These are phyloP conservation scores for Claviceps africana DNA, from an alignment of 2,329 filamentous ascomycete species.

Conservation along the genomic window DNA sequence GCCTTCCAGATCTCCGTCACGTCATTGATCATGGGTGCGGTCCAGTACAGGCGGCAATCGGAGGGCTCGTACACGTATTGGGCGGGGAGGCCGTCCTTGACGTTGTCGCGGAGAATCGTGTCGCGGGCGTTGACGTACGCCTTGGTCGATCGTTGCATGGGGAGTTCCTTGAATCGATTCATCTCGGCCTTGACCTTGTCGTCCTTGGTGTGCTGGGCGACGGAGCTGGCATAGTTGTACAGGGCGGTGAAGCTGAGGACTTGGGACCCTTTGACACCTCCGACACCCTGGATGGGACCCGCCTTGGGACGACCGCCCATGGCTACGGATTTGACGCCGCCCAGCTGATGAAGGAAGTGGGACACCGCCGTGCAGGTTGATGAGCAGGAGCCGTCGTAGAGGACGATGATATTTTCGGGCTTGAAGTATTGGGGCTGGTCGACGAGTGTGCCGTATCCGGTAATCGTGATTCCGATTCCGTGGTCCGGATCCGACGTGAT, in stretches of 20 bases:
- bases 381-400: conserved; percentile 46
- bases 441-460: conserved; percentile 27
- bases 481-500: conserved; percentile 18
- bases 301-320: conserved; percentile 34
- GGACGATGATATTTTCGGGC: conserved; percentile 42
- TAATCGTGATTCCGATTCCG: conserved; percentile 19
- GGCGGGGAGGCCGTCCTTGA: conserved; percentile 27
- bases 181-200: conserved; percentile 15
- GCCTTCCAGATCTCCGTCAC: conserved; percentile 33
- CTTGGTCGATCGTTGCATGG: conserved; percentile 18
- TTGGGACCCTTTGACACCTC: conserved; percentile 37
- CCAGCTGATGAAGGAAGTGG: conserved; percentile 38
- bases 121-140: conserved; percentile 26
- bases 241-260: conserved; percentile 20
- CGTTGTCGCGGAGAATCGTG: conserved; percentile 22
- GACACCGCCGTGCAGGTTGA: conserved; percentile 44
- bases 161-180: conserved; percentile 18
- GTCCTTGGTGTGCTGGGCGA: conserved; percentile 14
- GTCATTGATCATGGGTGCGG: conserved; percentile 32
- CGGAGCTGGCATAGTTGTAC: conserved; percentile 11
- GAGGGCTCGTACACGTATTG: conserved; percentile 34
- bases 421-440: conserved; percentile 36
- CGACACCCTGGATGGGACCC: conserved; percentile 38
- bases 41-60: conserved; percentile 39
- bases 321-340: conserved; percentile 36